phyloP scores from a whole-genome alignment of 1,284 basidiomycete genomes.

The Malassezia arunalokei region DNA sequence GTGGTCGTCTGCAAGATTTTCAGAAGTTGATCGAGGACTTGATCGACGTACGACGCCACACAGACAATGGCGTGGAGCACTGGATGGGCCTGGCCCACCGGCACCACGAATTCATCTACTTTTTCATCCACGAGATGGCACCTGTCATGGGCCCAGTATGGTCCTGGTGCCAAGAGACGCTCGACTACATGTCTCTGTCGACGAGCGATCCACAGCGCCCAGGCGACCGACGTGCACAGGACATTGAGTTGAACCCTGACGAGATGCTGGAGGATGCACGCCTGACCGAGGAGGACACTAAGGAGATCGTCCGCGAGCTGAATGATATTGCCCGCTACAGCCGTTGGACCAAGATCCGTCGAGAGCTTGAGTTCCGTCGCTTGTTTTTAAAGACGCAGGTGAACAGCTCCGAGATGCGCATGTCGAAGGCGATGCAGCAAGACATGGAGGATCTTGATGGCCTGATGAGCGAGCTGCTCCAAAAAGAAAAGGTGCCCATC shows the following conservation, averaged over 20 bases:
- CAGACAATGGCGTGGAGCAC: slow-evolving; percentile 24
- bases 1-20: slow-evolving; percentile 35
- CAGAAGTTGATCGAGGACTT: slow-evolving; percentile 40
- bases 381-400: slow-evolving; percentile 32
- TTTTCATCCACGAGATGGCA: slow-evolving; percentile 37
- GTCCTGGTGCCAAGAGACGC: slow-evolving; percentile 34
- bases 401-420: slow-evolving; percentile 10
- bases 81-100: slow-evolving; percentile 38
- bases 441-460: slow-evolving; percentile 28
- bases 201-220: slow-evolving; percentile 40
- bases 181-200: slow-evolving; percentile 40
- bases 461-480: slow-evolving; percentile 31
- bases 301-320: slow-evolving; percentile 29
- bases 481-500: slow-evolving; percentile 20
- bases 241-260: slow-evolving; percentile 43
- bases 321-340: slow-evolving; percentile 27
- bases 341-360: slow-evolving; percentile 42
- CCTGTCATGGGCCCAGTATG: slow-evolving; percentile 32
- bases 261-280: slow-evolving; percentile 37
- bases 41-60: slow-evolving; percentile 28
- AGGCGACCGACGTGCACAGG: slow-evolving; percentile 29
- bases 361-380: slow-evolving; percentile 38
- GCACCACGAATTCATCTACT: slow-evolving; percentile 41
- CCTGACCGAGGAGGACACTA: slow-evolving; percentile 31
- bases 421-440: slow-evolving; percentile 18